phyloP scores from a whole-genome alignment of 202 grass and related monocot genomes.

The Panicum virgatum region DNA sequence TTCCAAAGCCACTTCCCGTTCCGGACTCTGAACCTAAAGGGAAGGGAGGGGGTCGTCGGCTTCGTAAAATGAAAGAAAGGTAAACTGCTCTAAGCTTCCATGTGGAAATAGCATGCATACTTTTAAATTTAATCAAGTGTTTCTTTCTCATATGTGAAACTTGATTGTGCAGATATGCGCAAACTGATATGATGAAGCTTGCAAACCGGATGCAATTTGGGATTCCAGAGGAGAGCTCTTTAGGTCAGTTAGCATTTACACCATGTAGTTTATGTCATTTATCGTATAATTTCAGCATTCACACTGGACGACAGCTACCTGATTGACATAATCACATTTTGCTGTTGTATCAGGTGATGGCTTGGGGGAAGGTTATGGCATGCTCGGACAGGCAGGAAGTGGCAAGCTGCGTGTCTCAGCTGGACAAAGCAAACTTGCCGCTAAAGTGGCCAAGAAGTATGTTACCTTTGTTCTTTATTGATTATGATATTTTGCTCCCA shows the following conservation, averaged over 20 bases:
- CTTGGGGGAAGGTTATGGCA: conserved; percentile 85
- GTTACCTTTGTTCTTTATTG: conserved; percentile 5
- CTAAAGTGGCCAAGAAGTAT: conserved; percentile 84
- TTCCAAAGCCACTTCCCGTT: conserved; percentile 80
- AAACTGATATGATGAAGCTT: conserved; percentile 87
- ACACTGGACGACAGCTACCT: neutral
- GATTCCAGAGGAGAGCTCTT: conserved; percentile 74
- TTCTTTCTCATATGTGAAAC: neutral
- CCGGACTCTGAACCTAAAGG: conserved; percentile 83
- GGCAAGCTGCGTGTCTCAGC: conserved; percentile 76
- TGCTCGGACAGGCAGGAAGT: conserved; percentile 82
- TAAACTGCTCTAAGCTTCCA: conserved; percentile 1
- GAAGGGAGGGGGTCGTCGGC: conserved; percentile 66
- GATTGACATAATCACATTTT: no score
- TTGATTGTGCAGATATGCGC: conserved; percentile 59
- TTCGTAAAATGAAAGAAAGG: conserved; percentile 97
- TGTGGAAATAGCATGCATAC: neutral
- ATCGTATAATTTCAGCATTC: conserved; percentile 6
- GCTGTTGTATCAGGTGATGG: conserved; percentile 84
- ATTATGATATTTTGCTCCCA: conserved; percentile 15
- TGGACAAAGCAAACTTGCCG: conserved; percentile 80
- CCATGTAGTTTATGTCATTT: neutral
- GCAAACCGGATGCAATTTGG: conserved; percentile 79
- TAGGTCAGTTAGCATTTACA: conserved; percentile 46
- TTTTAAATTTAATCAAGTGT: neutral